Base-by-base conservation (phyloP, 148 eudicot genomes). In the Camellia japonica region DNA sequence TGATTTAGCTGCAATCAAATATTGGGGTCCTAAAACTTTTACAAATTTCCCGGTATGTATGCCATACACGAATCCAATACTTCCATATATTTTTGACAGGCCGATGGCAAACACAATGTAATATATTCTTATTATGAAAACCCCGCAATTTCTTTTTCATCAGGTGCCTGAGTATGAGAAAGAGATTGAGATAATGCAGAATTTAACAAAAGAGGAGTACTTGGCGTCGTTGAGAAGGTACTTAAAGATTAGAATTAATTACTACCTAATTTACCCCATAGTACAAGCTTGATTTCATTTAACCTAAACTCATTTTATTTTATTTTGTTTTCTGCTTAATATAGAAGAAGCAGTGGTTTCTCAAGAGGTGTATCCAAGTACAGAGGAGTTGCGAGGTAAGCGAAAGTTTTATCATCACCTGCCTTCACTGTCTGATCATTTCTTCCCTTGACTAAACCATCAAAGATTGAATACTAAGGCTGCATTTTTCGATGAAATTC, bases 331-430 rank as follows among this genome's bases (percentile, higher is more conserved):
- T 7, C 54, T 11, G 19, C 6, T 41, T 71, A 5, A 38, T 71
- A 59, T 86, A 92, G 96, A 73, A 90, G 89, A 85, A 93, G 97
- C 81, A 93, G 86, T 51, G 97, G 97, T 0, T 93, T 93, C 78
- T 91, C 97, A 0, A 82, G 97, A 75, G 97, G 97, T 41, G 93
- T 90, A 3, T 93, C 97, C 42, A 93, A 88, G 76, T 93, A 86
- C 23, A 90, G 97, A 82, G 97, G 97, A 51, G 95, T 93, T 49
- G 95, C 97, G 71, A 91, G 97, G 97, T 91, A 90, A 55, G 38
- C 4, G 2, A 63, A 63, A 19, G 19, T 4, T 41, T 65, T 65
- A 6, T 5, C 4, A 19, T 9, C 6, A 1, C 3, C 12, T n/a
- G 3, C 12, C 54, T 43, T 13, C 54, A 5, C 8, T 30, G 23